phyloP scores from a whole-genome alignment of 202 grass and related monocot genomes.

The Tripidium arundinaceum region DNA sequence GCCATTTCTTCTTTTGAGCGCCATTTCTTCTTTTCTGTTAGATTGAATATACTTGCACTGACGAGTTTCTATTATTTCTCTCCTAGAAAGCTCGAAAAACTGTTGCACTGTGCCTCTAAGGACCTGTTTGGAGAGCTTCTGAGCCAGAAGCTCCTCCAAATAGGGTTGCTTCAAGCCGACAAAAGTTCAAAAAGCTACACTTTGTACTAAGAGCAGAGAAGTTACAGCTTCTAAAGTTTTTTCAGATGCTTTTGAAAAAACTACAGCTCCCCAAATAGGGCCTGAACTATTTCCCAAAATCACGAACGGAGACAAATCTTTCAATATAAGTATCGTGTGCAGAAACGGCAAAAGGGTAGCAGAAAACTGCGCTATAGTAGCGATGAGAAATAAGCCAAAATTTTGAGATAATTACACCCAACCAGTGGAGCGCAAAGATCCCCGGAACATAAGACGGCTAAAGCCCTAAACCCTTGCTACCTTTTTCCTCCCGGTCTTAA shows the following conservation, averaged over 20 bases:
- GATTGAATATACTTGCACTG: background rate
- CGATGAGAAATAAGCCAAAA: background rate
- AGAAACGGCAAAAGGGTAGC: background rate
- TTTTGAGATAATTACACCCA: background rate
- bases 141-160: no score
- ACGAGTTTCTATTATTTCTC: no score
- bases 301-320: background rate
- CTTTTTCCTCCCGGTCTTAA: conserved; percentile 37
- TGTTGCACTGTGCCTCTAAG: no score
- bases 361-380: background rate
- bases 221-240: background rate
- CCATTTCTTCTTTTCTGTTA: no score
- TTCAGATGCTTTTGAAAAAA: background rate
- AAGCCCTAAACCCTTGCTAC: conserved; percentile 25
- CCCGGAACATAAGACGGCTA: background rate
- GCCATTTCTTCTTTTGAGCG: no score
- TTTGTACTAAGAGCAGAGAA: background rate
- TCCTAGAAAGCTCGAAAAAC: no score
- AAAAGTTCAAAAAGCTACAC: background rate
- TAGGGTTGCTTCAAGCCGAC: background rate
- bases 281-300: no score
- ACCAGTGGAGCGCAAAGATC: background rate
- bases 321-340: background rate
- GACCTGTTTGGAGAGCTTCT: no score
- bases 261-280: background rate